Base-by-base conservation (phyloP, 148 eudicot species). In the Cornus suecica region DNA sequence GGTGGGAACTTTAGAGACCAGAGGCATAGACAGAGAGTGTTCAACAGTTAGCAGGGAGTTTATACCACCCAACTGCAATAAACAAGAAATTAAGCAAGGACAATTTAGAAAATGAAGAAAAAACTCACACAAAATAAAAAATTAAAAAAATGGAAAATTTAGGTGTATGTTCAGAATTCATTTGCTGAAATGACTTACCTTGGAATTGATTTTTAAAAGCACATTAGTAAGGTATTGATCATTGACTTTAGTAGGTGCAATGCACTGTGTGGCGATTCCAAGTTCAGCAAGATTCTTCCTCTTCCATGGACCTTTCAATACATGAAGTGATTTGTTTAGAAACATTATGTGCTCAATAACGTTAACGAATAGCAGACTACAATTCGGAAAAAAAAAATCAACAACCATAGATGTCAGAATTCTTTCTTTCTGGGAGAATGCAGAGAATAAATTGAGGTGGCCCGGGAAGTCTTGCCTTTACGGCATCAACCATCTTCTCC, bases 201-300 rank as follows among this genome's bases (percentile, higher is more conserved):
- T 92, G 20, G 91, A 86, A 80, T 92, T 92, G 70, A 92, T 92
- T 71, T 92, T 90, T 72, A 92, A 72, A n/a, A 92, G 86, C 15
- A 92, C 85, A 75, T 92, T 92, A 4, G 97, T 92, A 16, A 90
- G 75, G 37, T 92, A 92, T 56, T 92, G 97, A 74, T 92, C 97
- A 66, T 92, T 92, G 70, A 92, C 77, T 51, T 78, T 85, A 13
- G 82, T 77, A 6, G 91, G 97, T 22, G 94, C 86, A 66, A 92
- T 88, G 78, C 94, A 90, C 66, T 90, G 97, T 2, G 92, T 92
- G 5, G 75, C 86, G 28, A 88, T 70, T 30, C 97, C 97, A 20
- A 84, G 27, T 0, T 92, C 92, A 10, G 94, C 71, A 9, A 90
- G 86, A 75, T 60, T 75, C 74, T 73, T 88, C 75, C 61, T 80